These are phyloP conservation scores for Asterophora lycoperdoides DNA, from an alignment of 768 basidiomycete species.

Conservation along the genomic window DNA sequence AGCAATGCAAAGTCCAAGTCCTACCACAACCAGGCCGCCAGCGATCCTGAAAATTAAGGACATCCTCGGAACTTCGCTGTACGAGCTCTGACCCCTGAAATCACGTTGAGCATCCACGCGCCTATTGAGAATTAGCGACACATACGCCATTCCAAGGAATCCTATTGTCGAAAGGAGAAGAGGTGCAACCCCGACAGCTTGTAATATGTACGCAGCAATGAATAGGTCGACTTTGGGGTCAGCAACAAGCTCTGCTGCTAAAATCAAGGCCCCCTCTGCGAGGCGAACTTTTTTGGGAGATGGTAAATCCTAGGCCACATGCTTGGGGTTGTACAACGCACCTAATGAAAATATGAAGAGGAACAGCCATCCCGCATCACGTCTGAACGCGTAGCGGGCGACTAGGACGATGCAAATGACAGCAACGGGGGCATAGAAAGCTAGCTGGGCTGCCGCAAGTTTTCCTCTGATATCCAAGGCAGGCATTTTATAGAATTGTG, in stretches of 20 bases:
- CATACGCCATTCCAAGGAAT: constrained; percentile 50
- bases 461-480: constrained; percentile 40
- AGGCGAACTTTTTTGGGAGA: constrained; percentile 46
- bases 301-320: neutral
- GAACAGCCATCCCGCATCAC: constrained; percentile 65
- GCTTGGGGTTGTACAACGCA: constrained; percentile 26
- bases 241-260: constrained; percentile 46
- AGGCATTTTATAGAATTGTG: constrained; percentile 32
- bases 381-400: constrained; percentile 51
- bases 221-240: constrained; percentile 41
- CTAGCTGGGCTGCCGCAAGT: constrained; percentile 57
- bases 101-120: constrained; percentile 17
- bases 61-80: constrained; percentile 44
- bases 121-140: constrained; percentile 7
- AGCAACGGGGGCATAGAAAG: constrained; percentile 55
- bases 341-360: constrained; percentile 57
- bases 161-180: constrained; percentile 41
- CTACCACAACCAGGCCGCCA: constrained; percentile 34
- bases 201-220: constrained; percentile 49
- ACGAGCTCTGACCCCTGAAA: constrained; percentile 45
- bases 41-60: constrained; percentile 33
- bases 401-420: constrained; percentile 41
- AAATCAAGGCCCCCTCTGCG: constrained; percentile 49
- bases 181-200: constrained; percentile 38
- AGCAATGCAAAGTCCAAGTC: constrained; percentile 40